Base-by-base conservation (phyloP, 2,329 filamentous ascomycete genomes). In the Hirsutella rhossiliensis region DNA sequence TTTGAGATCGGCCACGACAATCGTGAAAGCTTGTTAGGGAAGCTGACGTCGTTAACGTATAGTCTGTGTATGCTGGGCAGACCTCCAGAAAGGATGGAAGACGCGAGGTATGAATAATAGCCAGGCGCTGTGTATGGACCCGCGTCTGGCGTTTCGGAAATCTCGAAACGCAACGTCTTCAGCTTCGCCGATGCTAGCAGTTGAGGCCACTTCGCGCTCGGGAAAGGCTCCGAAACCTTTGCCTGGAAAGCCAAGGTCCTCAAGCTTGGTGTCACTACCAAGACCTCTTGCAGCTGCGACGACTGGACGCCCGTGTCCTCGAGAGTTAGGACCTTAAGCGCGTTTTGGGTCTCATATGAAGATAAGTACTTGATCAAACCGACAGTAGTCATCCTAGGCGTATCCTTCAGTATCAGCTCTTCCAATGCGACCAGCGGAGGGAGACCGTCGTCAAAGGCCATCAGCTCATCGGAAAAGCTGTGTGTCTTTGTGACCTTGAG, bases 31-130 rank as follows among this genome's bases (percentile, higher is more conserved):
- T 82, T 74, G 52, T 94, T 87, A 2, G 88, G 81, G 58, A 97
- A 95, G 41, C 77, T 72, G 23, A 82, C 77, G 55, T 96, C 88
- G 42, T 87, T 83, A n/a, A 96, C 90, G 59, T 94, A 96, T 7
- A 97, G 75, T 19, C 81, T 76, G 30, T 73, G 73, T 8, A 97
- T 72, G 31, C 74, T 76, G 1, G 88, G 87, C 8, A 97, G 72
- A 8, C 78, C 76, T 48, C 82, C 83, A 15, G 79, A 75, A 47
- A 92, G 77, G 29, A 97, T 76, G 0, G 87, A 94, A n/a, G 76
- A 76, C 23, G 87, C 81, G 18, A 97, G 76, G 62, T 95, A 95
- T 47, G 78, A 76, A 62, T 96, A 94, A 65, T 95, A 94, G 17
- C 73, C 74, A 11, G 68, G 62, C 1, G 73, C 73, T 9, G 70